These are phyloP conservation scores for Lentinula raphanica DNA, from an alignment of 768 basidiomycete genomes.

Conservation along the genomic window DNA sequence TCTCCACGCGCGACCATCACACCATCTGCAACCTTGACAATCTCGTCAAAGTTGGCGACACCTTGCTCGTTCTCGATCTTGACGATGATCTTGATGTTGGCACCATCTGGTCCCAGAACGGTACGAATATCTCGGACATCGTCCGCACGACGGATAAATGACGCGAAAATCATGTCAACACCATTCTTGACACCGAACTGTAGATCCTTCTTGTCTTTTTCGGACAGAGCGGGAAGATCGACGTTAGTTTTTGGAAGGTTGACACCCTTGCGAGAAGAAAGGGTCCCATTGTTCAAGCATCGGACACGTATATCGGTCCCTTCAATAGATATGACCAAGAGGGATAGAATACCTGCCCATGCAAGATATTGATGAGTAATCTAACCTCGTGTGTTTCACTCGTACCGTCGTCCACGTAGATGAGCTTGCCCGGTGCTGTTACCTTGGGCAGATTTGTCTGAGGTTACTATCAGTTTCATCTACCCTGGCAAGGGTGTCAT, in stretches of 20 bases:
- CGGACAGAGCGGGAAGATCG: slow-evolving; percentile 94
- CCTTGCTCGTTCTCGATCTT: slow-evolving; percentile 99
- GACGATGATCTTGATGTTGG: slow-evolving; percentile 97
- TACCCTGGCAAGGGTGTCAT: slow-evolving; percentile 1
- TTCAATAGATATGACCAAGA: slow-evolving; percentile 88
- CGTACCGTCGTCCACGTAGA: slow-evolving; percentile 94
- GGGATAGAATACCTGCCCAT: slow-evolving; percentile 71
- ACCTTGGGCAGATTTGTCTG: slow-evolving; percentile 93
- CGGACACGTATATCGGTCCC: slow-evolving; percentile 78
- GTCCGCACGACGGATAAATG: slow-evolving; percentile 93
- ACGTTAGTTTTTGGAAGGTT: slow-evolving; percentile 98
- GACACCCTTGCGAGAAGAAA: slow-evolving; percentile 97
- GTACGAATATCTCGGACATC: slow-evolving; percentile 92
- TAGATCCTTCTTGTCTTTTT: slow-evolving; percentile 96
- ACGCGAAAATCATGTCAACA: slow-evolving; percentile 99
- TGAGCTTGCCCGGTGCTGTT: slow-evolving; percentile 92
- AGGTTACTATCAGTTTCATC: not conserved
- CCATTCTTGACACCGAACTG: slow-evolving; percentile 94
- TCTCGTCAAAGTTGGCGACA: slow-evolving; percentile 98
- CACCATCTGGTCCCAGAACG: slow-evolving; percentile 91
- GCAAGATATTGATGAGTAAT: not conserved
- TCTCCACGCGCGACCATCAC: slow-evolving; percentile 99
- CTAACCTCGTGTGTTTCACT: not conserved
- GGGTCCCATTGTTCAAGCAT: slow-evolving; percentile 83
- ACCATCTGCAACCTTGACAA: slow-evolving; percentile 90